Evolutionary conservation across 2,329 filamentous ascomycete species (phyloP), one percentile per base, ranked within the genome.

Genomic region (Coleophoma cylindrospora): DNA sequence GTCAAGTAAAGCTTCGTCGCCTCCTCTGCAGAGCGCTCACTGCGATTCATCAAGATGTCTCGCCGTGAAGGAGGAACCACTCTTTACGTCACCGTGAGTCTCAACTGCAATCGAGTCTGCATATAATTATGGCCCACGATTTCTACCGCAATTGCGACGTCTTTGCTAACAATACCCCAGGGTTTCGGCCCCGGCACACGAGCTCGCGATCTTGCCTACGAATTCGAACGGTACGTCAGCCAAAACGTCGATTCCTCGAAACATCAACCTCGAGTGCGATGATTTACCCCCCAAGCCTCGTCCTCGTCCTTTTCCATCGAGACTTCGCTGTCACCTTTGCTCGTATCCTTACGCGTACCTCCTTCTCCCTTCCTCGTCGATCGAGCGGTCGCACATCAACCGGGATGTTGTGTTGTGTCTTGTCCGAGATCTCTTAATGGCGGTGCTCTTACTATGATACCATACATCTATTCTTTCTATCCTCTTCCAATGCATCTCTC

Each of bases 221-320:
- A 97, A 81, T 97, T 97, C 88, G 92, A 97, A 91, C 91, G 92
- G 90, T 96, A 96, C 84, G 91, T 95, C 80, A 79, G 67, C 70
- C 71, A 69, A 56, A 69, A 70, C 19, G 67, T 71, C 74, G 72
- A 73, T 73, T 67, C 69, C 66, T 71, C 65, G 65, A 69, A 67
- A 61, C 32, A 66, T 65, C 64, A 64, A 55, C 62, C 54, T 64
- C 63, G 61, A 65, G 58, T 66, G 66, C 65, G 58, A 64, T 63
- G 63, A 63, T 67, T 66, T 63, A 63, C 64, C 64, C 60, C 65
- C 63, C 59, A 38, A 27, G 27, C 27, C 27, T 38, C 15, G 54
- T 63, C 61, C 54, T 64, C 62, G 53, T 62, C 59, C 55, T 57
- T 64, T 58, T 66, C 67, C 15, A 64, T 68, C 69, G 64, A 66